Conservation (phyloP, 2,329 filamentous ascomycete species). For the Davidsoniella neocaledoniae region DNA sequence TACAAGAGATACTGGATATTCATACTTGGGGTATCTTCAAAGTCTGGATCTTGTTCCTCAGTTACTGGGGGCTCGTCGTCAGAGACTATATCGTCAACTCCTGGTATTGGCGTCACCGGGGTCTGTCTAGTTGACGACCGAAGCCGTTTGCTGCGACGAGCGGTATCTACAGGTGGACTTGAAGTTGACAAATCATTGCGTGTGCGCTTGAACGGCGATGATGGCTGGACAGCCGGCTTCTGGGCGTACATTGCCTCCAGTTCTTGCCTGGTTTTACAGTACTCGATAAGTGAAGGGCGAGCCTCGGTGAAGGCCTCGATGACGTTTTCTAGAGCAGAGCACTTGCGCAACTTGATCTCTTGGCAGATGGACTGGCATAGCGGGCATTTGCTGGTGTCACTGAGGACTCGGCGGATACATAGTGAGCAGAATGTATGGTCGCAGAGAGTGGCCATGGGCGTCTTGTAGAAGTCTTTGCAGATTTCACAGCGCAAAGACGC, state of each 20-base stretch:
- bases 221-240: conserved; percentile 34
- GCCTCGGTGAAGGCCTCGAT: conserved; percentile 60
- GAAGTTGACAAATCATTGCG: conserved; percentile 27
- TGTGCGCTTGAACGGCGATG: conserved; percentile 41
- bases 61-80: not conserved
- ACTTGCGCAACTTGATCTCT: conserved; percentile 67
- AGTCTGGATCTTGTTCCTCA: conserved; percentile 16
- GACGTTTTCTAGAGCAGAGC: conserved; percentile 71
- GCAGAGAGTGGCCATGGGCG: conserved; percentile 88
- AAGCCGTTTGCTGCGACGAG: conserved; percentile 28
- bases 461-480: conserved; percentile 93
- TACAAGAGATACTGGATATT: conserved; percentile 11
- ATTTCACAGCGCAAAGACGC: conserved; percentile 83
- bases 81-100: not conserved
- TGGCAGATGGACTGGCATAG: conserved; percentile 66
- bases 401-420: conserved; percentile 77
- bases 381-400: conserved; percentile 73
- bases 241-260: too few species aligned
- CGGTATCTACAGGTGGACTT: conserved; percentile 17
- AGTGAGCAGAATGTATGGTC: conserved; percentile 93
- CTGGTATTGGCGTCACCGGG: not conserved
- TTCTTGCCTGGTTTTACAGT: conserved; percentile 48
- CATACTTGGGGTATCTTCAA: conserved; percentile 19
- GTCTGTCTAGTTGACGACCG: conserved; percentile 27
- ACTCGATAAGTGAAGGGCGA: conserved; percentile 42